A percentile compares a stretch with the other conserved stretches of the same genome.
phyloP scores from a whole-genome alignment of 768 basidiomycete species.

The Lentinula aciculospora region DNA sequence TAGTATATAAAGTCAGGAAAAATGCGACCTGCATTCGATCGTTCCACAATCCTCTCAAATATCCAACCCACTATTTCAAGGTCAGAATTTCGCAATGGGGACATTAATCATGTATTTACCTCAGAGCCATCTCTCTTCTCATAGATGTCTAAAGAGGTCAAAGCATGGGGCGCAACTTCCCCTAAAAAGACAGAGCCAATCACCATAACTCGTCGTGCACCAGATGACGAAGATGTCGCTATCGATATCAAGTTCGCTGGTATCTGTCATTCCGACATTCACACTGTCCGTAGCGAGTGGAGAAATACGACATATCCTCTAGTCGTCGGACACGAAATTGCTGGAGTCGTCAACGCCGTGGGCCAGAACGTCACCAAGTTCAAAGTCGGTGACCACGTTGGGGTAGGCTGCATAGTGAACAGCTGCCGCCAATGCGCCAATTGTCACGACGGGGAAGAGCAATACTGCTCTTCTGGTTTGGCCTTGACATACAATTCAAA shows the following conservation, averaged over 20 bases:
- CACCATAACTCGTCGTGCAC: constrained; percentile 9
- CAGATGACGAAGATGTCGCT: constrained; percentile 50
- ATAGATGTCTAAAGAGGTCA: not conserved
- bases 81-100: not conserved
- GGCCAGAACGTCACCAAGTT: constrained; percentile 49
- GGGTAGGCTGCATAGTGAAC: constrained; percentile 44
- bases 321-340: constrained; percentile 49
- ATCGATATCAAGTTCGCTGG: constrained; percentile 47
- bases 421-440: constrained; percentile 44
- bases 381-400: constrained; percentile 53
- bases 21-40: not conserved
- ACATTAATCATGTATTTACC: not conserved
- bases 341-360: constrained; percentile 46
- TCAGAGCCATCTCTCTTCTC: not conserved
- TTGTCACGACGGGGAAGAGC: constrained; percentile 48
- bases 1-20: not conserved
- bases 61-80: not conserved
- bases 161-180: constrained; percentile 3
- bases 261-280: constrained; percentile 50
- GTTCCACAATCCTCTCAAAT: not conserved
- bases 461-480: constrained; percentile 29
- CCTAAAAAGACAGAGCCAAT: not conserved
- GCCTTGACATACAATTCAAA: constrained; percentile 34
- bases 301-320: constrained; percentile 24
- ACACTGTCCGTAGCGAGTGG: constrained; percentile 33